Percentiles rank a stretch among this genome's conserved stretches.
Evolutionary conservation across 768 basidiomycete genomes (phyloP).

Genomic region (Lactifluus subvellereus): DNA sequence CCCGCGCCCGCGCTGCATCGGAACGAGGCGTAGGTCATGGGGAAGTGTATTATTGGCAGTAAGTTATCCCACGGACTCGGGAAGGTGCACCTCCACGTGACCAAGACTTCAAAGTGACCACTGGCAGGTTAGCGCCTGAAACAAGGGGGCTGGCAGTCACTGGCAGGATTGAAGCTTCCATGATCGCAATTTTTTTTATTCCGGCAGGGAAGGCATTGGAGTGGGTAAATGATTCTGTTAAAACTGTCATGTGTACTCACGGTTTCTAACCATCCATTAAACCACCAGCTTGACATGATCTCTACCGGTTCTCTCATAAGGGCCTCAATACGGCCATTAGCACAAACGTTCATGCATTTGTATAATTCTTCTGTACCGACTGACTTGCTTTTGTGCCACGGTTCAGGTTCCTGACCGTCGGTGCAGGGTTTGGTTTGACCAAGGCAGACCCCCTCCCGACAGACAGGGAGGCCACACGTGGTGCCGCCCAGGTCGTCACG

Average conservation of each 20-base stretch:
- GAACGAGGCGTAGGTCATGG: neutral
- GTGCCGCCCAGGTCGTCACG: slow-evolving; percentile 46
- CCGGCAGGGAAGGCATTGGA: no score
- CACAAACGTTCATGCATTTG: neutral
- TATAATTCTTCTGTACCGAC: neutral
- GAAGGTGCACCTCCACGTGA: neutral
- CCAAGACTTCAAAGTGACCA: no score
- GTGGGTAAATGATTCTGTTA: neutral
- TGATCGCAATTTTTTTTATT: no score
- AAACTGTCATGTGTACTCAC: neutral
- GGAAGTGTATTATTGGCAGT: neutral
- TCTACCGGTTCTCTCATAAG: slow-evolving; percentile 5
- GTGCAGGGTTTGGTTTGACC: slow-evolving; percentile 51
- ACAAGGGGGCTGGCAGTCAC: no score
- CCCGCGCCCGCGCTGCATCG: neutral
- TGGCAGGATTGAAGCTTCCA: no score
- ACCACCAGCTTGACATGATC: slow-evolving; percentile 1
- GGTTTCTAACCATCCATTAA: no score
- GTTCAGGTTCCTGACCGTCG: slow-evolving; percentile 47
- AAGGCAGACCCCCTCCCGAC: slow-evolving; percentile 56
- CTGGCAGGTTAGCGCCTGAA: no score
- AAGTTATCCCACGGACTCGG: no score
- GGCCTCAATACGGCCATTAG: slow-evolving; percentile 6
- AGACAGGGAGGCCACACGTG: slow-evolving; percentile 51
- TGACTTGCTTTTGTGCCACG: neutral